Percentiles rank a stretch among this genome's conserved stretches.
Conservation (phyloP, 495 filamentous ascomycete species). For the Penicillium egyptiacum region DNA sequence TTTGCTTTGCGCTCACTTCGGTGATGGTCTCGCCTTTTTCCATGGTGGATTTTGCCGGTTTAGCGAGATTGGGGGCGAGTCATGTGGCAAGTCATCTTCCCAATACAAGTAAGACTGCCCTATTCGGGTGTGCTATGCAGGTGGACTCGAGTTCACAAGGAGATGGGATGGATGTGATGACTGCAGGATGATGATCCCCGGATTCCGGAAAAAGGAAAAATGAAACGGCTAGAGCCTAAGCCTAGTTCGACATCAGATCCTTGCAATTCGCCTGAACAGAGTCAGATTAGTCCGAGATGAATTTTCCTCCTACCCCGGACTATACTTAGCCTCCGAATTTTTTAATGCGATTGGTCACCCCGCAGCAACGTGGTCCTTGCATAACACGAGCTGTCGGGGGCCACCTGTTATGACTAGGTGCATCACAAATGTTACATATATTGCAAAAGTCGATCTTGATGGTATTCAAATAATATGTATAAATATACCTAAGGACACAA, state of each 20-base stretch:
- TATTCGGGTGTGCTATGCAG: neutral
- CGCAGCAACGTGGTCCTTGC: constrained; percentile 10
- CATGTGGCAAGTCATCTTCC: neutral
- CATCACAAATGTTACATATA: neutral
- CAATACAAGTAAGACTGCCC: neutral
- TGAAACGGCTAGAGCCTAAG: neutral
- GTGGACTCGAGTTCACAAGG: too few species aligned
- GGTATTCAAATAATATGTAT: neutral
- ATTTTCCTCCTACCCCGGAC: constrained; percentile 3
- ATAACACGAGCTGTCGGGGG: constrained; percentile 4
- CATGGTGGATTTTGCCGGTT: constrained; percentile 8
- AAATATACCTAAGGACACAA: too few species aligned
- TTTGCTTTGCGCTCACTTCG: constrained; percentile 17
- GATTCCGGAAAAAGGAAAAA: neutral
- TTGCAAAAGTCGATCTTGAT: neutral
- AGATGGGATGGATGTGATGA: neutral
- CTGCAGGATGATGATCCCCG: constrained; percentile 1
- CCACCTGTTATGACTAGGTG: neutral
- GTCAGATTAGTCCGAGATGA: neutral
- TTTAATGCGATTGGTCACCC: constrained; percentile 1
- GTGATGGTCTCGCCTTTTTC: constrained; percentile 23
- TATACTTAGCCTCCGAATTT: neutral
- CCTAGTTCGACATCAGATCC: neutral
- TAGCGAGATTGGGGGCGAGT: neutral
- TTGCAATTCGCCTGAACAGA: neutral